Evolutionary conservation across 768 basidiomycete species (phyloP), one percentile per base, ranked within the genome.

Genomic region (Neoboletus magnificus): DNA sequence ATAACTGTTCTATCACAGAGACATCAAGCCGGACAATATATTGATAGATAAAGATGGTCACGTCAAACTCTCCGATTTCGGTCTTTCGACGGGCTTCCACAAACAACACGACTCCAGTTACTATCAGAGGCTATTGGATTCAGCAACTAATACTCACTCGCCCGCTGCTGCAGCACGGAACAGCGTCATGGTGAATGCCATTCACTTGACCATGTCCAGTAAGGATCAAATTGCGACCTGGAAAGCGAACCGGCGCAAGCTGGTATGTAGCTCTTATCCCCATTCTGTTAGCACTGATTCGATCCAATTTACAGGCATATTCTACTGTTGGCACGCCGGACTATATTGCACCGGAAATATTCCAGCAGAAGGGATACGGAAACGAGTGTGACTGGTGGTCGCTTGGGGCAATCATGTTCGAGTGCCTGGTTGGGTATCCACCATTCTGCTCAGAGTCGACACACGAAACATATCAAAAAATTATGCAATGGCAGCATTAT

Each of bases 381-480:
- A 92, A 95, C 65, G 95, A 96, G 72, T 98, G 95, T 66, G 97
- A 99, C 72, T 98, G 95, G 94, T 99, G 97, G 97, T 97, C 95
- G 9, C 80, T 98, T 29, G 97, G 97, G 5, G 92, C 94, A 18
- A 98, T 98, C 77, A 95, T 93, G 89, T 99, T 97, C 70, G 96
- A 98, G 73, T 97, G 90, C 72, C 76, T 98, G 23, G 92, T 98
- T 61, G 97, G 97, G 52, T 98, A 97, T 72, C 93, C 95, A 23
- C 94, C 93, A 0, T 95, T 98, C 77, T 98, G 93, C 72, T 93
- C 86, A 3, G 94, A 98, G 70, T 90, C 89, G 50, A 94, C 97
- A 22, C 93, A 96, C 64, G 96, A 98, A 62, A 98, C 95, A 23
- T 99, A 99, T 72, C 86, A 95, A 66, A 98, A 98, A 75, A 98